phyloP scores from a whole-genome alignment of 257 asterid species.

The Cruciata laevipes region DNA sequence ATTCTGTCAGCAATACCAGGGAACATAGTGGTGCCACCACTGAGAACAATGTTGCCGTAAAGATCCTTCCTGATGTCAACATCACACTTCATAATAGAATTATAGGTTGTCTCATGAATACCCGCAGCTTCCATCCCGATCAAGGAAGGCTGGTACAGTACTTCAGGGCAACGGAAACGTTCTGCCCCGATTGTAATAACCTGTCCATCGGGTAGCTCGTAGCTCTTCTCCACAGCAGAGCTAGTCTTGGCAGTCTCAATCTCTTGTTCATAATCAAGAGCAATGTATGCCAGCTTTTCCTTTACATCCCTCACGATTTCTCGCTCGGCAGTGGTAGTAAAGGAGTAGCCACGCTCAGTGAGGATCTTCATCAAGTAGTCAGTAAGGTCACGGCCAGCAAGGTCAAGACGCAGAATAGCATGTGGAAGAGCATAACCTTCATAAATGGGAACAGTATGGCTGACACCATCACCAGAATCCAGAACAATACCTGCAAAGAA shows the following conservation, averaged over 20 bases:
- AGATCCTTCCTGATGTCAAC: slow-evolving; percentile 43
- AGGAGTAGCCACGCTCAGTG: slow-evolving; percentile 25
- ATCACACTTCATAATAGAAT: slow-evolving; percentile 43
- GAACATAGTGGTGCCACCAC: slow-evolving; percentile 45
- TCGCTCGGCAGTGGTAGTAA: slow-evolving; percentile 22
- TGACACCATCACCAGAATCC: slow-evolving; percentile 28
- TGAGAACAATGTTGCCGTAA: slow-evolving; percentile 38
- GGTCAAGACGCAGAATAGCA: slow-evolving; percentile 26
- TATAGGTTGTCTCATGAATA: slow-evolving; percentile 39
- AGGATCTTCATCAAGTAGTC: slow-evolving; percentile 24
- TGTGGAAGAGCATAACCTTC: slow-evolving; percentile 30
- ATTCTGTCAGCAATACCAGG: slow-evolving; percentile 37
- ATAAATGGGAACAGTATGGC: slow-evolving; percentile 25
- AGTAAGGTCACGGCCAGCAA: slow-evolving; percentile 25
- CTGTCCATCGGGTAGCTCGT: slow-evolving; percentile 39
- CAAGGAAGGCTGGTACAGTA: slow-evolving; percentile 44
- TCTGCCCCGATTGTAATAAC: slow-evolving; percentile 42
- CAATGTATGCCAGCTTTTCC: slow-evolving; percentile 24
- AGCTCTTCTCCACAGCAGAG: slow-evolving; percentile 40
- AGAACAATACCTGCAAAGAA: slow-evolving; percentile 21
- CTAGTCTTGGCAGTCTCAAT: slow-evolving; percentile 21
- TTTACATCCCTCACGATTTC: slow-evolving; percentile 27
- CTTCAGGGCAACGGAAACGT: slow-evolving; percentile 43
- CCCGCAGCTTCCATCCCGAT: slow-evolving; percentile 51
- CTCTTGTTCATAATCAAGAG: slow-evolving; percentile 24